Evolutionary conservation across 805 yeast species (phyloP).

Genomic region (Blastobotrys peoriensis): DNA sequence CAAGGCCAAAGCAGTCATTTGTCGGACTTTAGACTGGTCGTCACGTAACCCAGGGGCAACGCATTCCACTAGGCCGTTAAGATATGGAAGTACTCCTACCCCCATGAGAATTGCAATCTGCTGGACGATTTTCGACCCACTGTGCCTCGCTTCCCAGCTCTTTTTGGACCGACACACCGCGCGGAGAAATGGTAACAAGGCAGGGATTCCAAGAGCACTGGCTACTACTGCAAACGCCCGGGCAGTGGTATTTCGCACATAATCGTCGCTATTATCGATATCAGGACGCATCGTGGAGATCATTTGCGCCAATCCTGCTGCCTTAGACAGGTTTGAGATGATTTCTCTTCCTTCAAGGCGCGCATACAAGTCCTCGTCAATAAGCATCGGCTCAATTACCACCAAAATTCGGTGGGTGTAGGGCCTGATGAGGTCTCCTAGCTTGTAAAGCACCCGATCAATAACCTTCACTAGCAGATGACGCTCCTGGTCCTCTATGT

Average conservation of each 20-base stretch:
- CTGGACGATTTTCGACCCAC: constrained; percentile 72
- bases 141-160: constrained; percentile 76
- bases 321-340: constrained; percentile 64
- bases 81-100: constrained; percentile 66
- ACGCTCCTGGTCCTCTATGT: constrained; percentile 74
- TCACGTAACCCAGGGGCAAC: constrained; percentile 55
- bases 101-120: constrained; percentile 68
- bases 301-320: constrained; percentile 77
- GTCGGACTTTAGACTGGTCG: constrained; percentile 61
- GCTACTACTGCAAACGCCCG: constrained; percentile 81
- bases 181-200: constrained; percentile 68
- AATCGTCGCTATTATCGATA: constrained; percentile 76
- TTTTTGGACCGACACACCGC: constrained; percentile 75
- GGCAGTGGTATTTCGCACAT: constrained; percentile 68
- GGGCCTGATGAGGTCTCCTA: constrained; percentile 64
- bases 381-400: constrained; percentile 71
- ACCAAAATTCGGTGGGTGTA: constrained; percentile 64
- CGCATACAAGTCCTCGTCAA: constrained; percentile 72
- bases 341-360: constrained; percentile 76
- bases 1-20: constrained; percentile 64
- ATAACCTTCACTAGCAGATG: constrained; percentile 73
- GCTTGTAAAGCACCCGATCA: constrained; percentile 58
- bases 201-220: constrained; percentile 64
- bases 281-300: constrained; percentile 76
- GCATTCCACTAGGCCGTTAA: constrained; percentile 59